Evolutionary conservation across 257 asterid species (phyloP), one percentile per base, ranked within the genome.

Genomic region (Fraxinus pennsylvanica): DNA sequence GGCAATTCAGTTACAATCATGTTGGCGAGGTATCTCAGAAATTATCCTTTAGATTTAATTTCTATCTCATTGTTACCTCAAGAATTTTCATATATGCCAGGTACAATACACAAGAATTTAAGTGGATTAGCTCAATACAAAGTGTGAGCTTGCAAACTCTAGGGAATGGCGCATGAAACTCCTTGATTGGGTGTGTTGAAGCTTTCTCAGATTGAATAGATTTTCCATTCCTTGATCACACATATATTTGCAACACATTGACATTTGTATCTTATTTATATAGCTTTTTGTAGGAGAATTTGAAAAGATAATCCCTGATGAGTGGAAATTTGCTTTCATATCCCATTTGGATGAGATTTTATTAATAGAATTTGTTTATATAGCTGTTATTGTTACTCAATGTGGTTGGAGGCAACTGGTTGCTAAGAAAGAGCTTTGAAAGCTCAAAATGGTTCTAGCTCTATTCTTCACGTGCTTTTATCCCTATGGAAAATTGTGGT

Each of bases 371-470:
- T 43, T 43, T 43, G 52, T 43, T 43, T 3, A 7, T 57, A 96
- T 82, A 88, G 97, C 99, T 85, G 90, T 86, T 71, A 78, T 93
- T 81, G 76, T 89, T 72, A 92, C 97, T 38, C 98, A 96, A 85
- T 96, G 99, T 82, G 93, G 97, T 82, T 96, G 99, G 98, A 93
- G 98, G 87, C 86, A 76, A 68, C 89, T 94, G 41, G 96, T 96
- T 15, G 98, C 98, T 83, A 82, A 93, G 82, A 96, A 74, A 85
- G 98, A 96, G 93, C 99, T 96, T 76, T 92, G 97, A 72, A 75
- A 80, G 77, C 97, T 96, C 71, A 89, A 87, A 89, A 94, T 96
- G 99, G 99, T 96, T 78, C 76, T 81, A 65, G 57, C 74, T 81
- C 80, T 75, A 73, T 76, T 74, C 79, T 73, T 81, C n/a, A 75